A percentile compares a stretch with the other conserved stretches of the same genome.
These are phyloP conservation scores for Pseudoperonospora humuli DNA, from an alignment of 352 stramenopile genomes.

Conservation along the genomic window DNA sequence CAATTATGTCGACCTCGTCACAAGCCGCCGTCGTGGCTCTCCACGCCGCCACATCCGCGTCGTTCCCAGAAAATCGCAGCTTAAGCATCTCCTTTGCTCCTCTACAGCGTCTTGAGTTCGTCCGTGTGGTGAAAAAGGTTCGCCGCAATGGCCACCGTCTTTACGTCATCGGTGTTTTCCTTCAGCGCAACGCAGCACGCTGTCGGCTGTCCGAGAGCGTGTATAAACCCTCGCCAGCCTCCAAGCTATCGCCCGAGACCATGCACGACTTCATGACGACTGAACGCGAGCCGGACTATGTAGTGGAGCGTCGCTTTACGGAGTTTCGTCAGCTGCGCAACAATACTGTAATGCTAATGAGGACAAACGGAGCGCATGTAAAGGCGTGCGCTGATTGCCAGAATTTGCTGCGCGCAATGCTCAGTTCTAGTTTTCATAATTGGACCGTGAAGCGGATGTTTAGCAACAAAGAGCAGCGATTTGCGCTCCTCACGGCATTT, in stretches of 20 bases:
- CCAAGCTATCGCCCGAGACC: slow-evolving; percentile 12
- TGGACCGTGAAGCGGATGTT: slow-evolving; percentile 24
- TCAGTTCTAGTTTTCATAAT: slow-evolving; percentile 10
- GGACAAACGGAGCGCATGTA: slow-evolving; percentile 1
- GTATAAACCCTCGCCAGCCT: slow-evolving; percentile 13
- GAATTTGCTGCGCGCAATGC: slow-evolving; percentile 4
- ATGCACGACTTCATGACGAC: slow-evolving; percentile 23
- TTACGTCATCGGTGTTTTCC: slow-evolving; percentile 26
- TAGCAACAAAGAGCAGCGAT: slow-evolving; percentile 16
- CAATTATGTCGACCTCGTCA: slow-evolving; percentile 3
- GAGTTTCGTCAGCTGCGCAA: slow-evolving; percentile 23
- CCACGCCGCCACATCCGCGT: background rate
- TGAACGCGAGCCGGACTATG: slow-evolving; percentile 30
- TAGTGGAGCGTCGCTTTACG: slow-evolving; percentile 24
- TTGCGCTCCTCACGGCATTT: slow-evolving; percentile 20
- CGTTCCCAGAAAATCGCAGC: slow-evolving; percentile 2
- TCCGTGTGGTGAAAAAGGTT: slow-evolving; percentile 23
- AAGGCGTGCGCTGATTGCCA: slow-evolving; percentile 21
- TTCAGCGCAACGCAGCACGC: slow-evolving; percentile 21
- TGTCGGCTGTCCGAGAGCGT: slow-evolving; percentile 23
- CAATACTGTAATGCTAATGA: slow-evolving; percentile 5
- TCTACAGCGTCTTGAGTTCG: slow-evolving; percentile 24
- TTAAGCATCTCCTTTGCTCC: slow-evolving; percentile 13
- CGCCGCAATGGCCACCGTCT: slow-evolving; percentile 19
- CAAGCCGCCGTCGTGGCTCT: slow-evolving; percentile 17